Evolutionary conservation across 106 monocot genomes (phyloP), one percentile per base, ranked within the genome.

Genomic region (Dioscorea dumetorum): DNA sequence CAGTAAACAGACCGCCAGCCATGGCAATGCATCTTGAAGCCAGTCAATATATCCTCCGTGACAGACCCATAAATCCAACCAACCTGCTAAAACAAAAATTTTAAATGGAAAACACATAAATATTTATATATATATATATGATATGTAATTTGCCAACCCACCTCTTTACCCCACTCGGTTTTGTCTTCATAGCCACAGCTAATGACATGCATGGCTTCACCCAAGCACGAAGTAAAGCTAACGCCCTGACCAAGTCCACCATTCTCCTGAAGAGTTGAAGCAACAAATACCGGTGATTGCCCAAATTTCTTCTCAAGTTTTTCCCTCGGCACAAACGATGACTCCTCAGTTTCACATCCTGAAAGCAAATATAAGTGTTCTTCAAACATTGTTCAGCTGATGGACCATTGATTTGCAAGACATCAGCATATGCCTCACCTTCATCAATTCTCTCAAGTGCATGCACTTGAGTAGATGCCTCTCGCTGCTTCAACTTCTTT

Each of bases 91-190:
- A 48, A 22, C 0, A 64, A 72, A 67, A 58, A 33, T 59, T 23
- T 59, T 1, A 59, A 59, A 23, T 23, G 5, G 10, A 22, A 2
- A 59, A 11, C 22, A 59, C 22, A 1, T 28, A 59, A 6, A 49
- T 11, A 41, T 3, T 41, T 41, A 41, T 63, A 13, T 32, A 18
- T 24, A 58, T 58, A 75, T 49, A 60, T 17, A 41, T 17, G 16
- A 48, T 0, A n/a, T 15, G 12, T 16, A 24, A 61, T 51, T n/a
- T 28, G 2, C 0, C 50, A 68, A 49, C 20, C 10, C 48, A 84
- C 88, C 87, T 91, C 91, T 72, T 91, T 91, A 67, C 91, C 91
- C 91, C 91, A 87, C 57, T 91, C 87, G 31, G 87, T 87, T 73
- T 85, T 91, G 41, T 91, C 84, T 67, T 91, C 91, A 64, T 87